Evolutionary conservation across 2,329 filamentous ascomycete genomes (phyloP), one percentile per base, ranked within the genome.

Genomic region (Aspergillus sergii): DNA sequence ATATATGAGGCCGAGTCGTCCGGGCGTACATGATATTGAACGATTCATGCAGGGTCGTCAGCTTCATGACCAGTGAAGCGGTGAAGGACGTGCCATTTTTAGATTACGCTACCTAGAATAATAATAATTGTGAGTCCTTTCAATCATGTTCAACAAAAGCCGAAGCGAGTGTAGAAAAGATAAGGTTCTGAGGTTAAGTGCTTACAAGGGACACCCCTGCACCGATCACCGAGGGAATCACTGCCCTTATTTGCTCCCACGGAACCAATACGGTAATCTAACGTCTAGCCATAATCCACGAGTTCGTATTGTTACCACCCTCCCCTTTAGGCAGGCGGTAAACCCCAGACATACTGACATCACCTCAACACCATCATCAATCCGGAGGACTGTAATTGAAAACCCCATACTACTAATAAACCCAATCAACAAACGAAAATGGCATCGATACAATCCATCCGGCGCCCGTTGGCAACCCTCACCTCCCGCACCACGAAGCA

Each of bases 101-200:
- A 67, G 63, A 67, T 67, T 61, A 63, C 58, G 67, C 54, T 61
- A 64, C 64, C 57, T 70, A 68, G 60, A 67, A 64, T 71, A 71
- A 69, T 71, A 68, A 48, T 71, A 71, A 70, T 70, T 32, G 53
- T 36, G 51, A 55, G 28, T n/a, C 48, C 4, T 51, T 51, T 41
- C 14, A 21, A 10, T 34, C 8, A 6, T 51, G 28, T 32, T 51
- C 28, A 7, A 28, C 3, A n/a, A 7, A 4, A 19, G 26, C 7
- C 1, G 19, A 41, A 32, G 26, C 28, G 28, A 14, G 28, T n/a
- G 21, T 32, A 51, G 16, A 11, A 11, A 51, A 51, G 4, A 46
- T 46, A 23, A 21, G 8, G n/a, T 46, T 46, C 43, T 46, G 43
- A 46, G 11, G n/a, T 41, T 41, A 41, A 41, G 19, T 41, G 39